Conservation (phyloP, 148 eudicot species). For the Cornus suecica region DNA sequence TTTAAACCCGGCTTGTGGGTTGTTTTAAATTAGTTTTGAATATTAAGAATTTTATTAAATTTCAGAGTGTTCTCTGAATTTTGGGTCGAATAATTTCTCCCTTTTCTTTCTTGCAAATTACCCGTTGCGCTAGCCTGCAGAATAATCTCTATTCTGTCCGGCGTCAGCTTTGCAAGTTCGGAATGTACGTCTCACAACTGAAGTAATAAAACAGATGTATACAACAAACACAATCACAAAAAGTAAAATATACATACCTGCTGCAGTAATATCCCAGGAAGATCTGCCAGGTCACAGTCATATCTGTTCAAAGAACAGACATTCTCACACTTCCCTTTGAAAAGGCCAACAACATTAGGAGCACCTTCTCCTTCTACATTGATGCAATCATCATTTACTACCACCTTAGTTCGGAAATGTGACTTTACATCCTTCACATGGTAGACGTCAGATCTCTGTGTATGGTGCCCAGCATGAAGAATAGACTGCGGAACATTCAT, state of each 20-base stretch:
- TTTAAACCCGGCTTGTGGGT: too few species aligned
- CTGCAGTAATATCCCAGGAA: slow-evolving; percentile 72
- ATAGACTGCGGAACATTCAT: slow-evolving; percentile 64
- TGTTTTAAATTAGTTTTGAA: too few species aligned
- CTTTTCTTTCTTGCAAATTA: too few species aligned
- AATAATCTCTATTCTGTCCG: too few species aligned
- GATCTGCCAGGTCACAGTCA: slow-evolving; percentile 74
- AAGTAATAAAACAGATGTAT: too few species aligned
- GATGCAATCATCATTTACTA: slow-evolving; percentile 82
- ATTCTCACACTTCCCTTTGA: slow-evolving; percentile 52
- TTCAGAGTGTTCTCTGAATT: too few species aligned
- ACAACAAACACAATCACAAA: not conserved
- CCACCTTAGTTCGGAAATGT: slow-evolving; percentile 72
- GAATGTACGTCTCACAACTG: too few species aligned
- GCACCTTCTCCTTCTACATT: slow-evolving; percentile 85
- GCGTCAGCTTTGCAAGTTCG: too few species aligned
- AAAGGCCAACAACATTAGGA: slow-evolving; percentile 73
- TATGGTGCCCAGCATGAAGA: slow-evolving; percentile 41
- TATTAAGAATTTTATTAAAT: too few species aligned
- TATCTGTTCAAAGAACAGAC: slow-evolving; percentile 54
- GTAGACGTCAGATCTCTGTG: slow-evolving; percentile 33
- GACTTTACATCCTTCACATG: slow-evolving; percentile 37
- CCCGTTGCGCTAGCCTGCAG: too few species aligned
- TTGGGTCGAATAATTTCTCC: too few species aligned
- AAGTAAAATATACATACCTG: slow-evolving; percentile 46